These are phyloP conservation scores for Backusella tarrabulga DNA, from an alignment of 192 early-diverging fungal species.

Conservation along the genomic window DNA sequence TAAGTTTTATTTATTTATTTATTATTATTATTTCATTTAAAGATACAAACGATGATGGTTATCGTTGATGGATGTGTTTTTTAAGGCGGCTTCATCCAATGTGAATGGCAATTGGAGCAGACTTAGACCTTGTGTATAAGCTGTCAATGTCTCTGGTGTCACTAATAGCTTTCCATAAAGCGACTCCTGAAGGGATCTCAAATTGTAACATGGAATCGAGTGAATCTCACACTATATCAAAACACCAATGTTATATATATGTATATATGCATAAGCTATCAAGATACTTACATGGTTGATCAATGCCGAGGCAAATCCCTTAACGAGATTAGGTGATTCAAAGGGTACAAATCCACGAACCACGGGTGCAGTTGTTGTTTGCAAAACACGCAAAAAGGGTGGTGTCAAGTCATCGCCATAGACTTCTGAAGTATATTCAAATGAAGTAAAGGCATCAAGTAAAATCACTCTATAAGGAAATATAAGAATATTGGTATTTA, in stretches of 20 bases:
- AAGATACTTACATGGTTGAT: constrained; percentile 23
- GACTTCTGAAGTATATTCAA: constrained; percentile 22
- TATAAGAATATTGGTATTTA: background rate
- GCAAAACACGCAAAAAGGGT: constrained; percentile 26
- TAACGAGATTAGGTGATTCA: constrained; percentile 29
- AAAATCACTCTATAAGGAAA: constrained; percentile 24
- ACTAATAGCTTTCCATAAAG: constrained; percentile 25
- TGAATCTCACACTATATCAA: constrained; percentile 25
- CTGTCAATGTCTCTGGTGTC: constrained; percentile 22
- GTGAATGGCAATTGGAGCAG: background rate
- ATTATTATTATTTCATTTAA: background rate
- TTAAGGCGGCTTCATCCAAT: constrained; percentile 6
- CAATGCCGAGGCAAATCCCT: constrained; percentile 20
- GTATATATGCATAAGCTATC: no score
- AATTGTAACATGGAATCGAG: constrained; percentile 24
- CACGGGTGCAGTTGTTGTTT: constrained; percentile 16
- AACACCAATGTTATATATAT: no score
- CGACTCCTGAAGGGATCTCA: constrained; percentile 31
- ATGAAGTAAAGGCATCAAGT: constrained; percentile 25
- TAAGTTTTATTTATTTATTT: background rate
- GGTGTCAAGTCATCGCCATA: constrained; percentile 20
- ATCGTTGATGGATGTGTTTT: constrained; percentile 14
- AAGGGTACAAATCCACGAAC: constrained; percentile 11
- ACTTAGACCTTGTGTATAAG: constrained; percentile 11
- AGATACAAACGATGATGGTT: constrained; percentile 35